Evolutionary conservation across 306 rosid species (phyloP), one percentile per base, ranked within the genome.

Genomic region (Pyrus bretschneideri): DNA sequence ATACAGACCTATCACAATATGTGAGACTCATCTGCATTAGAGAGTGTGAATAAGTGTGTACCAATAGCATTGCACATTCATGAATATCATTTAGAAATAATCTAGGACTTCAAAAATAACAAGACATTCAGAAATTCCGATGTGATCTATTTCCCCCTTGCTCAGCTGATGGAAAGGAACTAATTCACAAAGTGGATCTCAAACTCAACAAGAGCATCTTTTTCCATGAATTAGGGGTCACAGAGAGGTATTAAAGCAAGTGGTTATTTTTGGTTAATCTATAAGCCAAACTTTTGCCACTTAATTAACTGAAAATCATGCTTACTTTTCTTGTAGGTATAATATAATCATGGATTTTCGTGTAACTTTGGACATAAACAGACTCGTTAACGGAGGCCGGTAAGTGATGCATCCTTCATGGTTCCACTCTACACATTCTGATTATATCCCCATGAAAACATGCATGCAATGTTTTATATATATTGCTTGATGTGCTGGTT

Each of bases 301-400:
- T n/a, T 55, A 19, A 21, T 49, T 21, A 55, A 58, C 62, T 10
- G 22, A n/a, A 65, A 11, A 54, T 52, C 65, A 14, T 3, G 35
- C 21, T n/a, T 38, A 14, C 0, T 30, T 60, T 35, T 6, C 40
- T 6, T 69, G 55, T 74, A 91, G 98, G 81, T 93, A 81, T 82
- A 85, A 76, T 71, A 87, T 91, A 72, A 84, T 91, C 57, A 68
- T 89, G 91, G 97, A 93, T 85, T 85, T 85, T 78, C 86, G 92
- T 9, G 80, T 87, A 49, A 91, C 87, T 40, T 68, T 93, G 68
- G 91, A 88, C 80, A 70, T 88, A 33, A 79, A 78, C 59, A 81
- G 93, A 82, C 81, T 87, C 11, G 49, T 88, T 6, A 71, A 64
- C 6, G 96, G 93, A 71, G 96, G 92, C 81, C 83, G 67, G 95